Evolutionary conservation across 352 stramenopile species (phyloP).

Genomic region (Discostella stelligera): DNA sequence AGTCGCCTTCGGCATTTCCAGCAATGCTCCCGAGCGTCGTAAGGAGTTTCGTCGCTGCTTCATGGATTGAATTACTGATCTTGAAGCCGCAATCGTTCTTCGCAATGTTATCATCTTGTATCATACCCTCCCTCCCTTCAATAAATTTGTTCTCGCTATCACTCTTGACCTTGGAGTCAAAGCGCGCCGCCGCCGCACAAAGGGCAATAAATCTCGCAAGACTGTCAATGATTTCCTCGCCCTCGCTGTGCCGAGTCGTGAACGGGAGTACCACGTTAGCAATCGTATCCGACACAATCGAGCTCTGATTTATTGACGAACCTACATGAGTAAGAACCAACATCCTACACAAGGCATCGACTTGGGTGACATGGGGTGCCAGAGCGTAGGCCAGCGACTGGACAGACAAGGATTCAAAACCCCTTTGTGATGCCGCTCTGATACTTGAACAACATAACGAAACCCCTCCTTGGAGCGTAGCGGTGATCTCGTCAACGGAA

Average conservation of each 20-base stretch:
- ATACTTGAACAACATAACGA: constrained; percentile 39
- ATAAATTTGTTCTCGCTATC: constrained; percentile 1
- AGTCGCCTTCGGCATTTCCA: constrained; percentile 60
- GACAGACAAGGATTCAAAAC: constrained; percentile 53
- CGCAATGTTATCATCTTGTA: constrained; percentile 8
- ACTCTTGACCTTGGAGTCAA: not conserved
- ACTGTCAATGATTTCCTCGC: constrained; percentile 17
- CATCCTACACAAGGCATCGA: constrained; percentile 38
- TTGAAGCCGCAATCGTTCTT: not conserved
- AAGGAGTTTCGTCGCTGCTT: constrained; percentile 59
- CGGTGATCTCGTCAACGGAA: constrained; percentile 48
- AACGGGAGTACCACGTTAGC: constrained; percentile 34
- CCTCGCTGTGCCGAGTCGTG: constrained; percentile 14
- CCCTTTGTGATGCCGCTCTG: constrained; percentile 23
- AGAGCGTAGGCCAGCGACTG: constrained; percentile 47
- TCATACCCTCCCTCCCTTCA: constrained; percentile 3
- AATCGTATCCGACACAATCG: constrained; percentile 43
- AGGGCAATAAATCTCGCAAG: constrained; percentile 46
- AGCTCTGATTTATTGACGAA: constrained; percentile 49
- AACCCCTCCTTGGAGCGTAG: constrained; percentile 32
- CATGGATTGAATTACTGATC: constrained; percentile 48
- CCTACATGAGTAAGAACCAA: constrained; percentile 68
- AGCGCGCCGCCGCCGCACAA: constrained; percentile 35
- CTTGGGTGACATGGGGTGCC: constrained; percentile 19
- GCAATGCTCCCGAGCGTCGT: constrained; percentile 62